A percentile compares a stretch with the other conserved stretches of the same genome.
Evolutionary conservation across 1,139 yeast species (phyloP).

Genomic region (Lodderomyces metapsilosis): DNA sequence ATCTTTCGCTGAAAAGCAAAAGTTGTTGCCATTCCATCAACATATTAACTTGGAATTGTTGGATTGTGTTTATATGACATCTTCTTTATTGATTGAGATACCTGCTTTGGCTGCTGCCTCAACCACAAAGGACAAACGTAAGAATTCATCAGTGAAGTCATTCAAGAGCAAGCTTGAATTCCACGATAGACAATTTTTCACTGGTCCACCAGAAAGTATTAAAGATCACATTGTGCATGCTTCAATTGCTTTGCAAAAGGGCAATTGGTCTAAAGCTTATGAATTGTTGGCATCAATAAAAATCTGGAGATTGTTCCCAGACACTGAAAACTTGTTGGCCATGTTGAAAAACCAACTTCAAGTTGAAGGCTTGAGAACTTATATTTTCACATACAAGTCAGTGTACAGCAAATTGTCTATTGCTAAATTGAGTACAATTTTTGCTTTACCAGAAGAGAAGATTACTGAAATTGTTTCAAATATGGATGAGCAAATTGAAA

Average conservation of each 20-base stretch:
- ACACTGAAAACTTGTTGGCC: constrained; percentile 60
- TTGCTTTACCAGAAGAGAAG: constrained; percentile 57
- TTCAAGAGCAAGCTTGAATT: constrained; percentile 91
- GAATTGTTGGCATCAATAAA: constrained; percentile 73
- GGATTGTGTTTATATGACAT: constrained; percentile 91
- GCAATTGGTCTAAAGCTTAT: constrained; percentile 84
- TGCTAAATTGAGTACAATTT: constrained; percentile 59
- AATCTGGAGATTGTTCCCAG: constrained; percentile 85
- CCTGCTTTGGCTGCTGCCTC: constrained; percentile 69
- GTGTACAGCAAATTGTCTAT: constrained; percentile 78
- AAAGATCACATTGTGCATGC: constrained; percentile 94
- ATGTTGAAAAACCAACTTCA: constrained; percentile 80
- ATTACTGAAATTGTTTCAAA: constrained; percentile 66
- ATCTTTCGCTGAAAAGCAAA: constrained; percentile 66
- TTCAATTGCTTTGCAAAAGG: constrained; percentile 82
- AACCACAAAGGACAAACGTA: constrained; percentile 49
- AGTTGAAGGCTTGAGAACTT: constrained; percentile 87
- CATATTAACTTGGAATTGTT: constrained; percentile 94
- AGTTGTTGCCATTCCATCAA: constrained; percentile 95
- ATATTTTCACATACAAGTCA: constrained; percentile 77
- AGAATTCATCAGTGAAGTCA: constrained; percentile 65
- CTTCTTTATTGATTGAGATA: constrained; percentile 86
- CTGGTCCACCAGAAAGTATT: constrained; percentile 97
- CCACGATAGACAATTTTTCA: constrained; percentile 91
- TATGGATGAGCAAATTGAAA: constrained; percentile 75